Evolutionary conservation across 2,329 filamentous ascomycete species (phyloP).

Genomic region (Fusarium sp.): DNA sequence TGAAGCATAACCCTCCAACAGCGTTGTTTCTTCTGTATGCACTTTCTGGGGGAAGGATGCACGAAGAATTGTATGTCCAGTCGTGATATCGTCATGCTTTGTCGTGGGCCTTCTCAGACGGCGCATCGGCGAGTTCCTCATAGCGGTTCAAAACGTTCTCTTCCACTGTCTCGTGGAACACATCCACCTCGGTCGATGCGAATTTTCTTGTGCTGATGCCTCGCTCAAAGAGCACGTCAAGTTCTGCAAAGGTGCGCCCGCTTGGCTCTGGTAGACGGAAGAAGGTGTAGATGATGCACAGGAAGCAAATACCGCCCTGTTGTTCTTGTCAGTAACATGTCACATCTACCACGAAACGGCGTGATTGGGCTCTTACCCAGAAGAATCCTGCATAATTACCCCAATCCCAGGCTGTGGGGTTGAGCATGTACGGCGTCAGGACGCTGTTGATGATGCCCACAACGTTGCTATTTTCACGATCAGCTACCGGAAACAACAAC

Average conservation of each 20-base stretch:
- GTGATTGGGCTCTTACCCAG: slow-evolving; percentile 65
- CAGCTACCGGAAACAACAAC: slow-evolving; percentile 16
- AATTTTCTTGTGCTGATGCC: slow-evolving; percentile 79
- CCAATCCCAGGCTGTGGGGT: slow-evolving; percentile 89
- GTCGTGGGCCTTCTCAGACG: slow-evolving; percentile 26
- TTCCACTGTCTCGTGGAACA: slow-evolving; percentile 64
- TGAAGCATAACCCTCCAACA: background rate
- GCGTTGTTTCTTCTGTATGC: background rate
- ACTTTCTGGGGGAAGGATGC: background rate
- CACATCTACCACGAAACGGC: background rate
- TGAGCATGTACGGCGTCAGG: slow-evolving; percentile 92
- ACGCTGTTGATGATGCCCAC: slow-evolving; percentile 85
- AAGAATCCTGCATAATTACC: slow-evolving; percentile 89
- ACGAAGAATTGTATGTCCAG: background rate
- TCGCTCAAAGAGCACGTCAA: slow-evolving; percentile 86
- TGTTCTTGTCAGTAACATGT: slow-evolving; percentile 22
- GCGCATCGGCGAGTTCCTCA: slow-evolving; percentile 49
- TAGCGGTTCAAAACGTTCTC: slow-evolving; percentile 61
- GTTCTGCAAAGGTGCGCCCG: slow-evolving; percentile 85
- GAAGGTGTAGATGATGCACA: slow-evolving; percentile 80
- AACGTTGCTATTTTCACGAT: slow-evolving; percentile 67
- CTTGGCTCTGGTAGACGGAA: slow-evolving; percentile 74
- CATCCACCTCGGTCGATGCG: slow-evolving; percentile 66
- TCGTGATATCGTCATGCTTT: slow-evolving; percentile 22
- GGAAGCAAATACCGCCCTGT: slow-evolving; percentile 78